These are phyloP conservation scores for Calophaca sinica DNA, from an alignment of 306 rosid species.

Conservation along the genomic window DNA sequence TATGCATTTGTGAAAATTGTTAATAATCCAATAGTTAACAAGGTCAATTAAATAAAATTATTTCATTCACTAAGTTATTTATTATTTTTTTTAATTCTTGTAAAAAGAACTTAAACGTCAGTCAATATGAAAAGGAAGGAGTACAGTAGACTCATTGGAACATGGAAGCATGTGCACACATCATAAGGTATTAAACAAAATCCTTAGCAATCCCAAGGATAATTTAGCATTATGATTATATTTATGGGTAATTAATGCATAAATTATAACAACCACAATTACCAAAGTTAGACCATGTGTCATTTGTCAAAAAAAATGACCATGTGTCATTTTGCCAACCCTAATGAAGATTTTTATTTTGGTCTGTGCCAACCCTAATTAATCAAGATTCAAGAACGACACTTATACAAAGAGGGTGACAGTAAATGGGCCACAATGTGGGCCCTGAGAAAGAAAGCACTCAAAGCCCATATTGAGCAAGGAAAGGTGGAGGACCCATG, in stretches of 20 bases:
- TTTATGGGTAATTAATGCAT: constrained; percentile 20
- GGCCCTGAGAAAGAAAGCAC: constrained; percentile 58
- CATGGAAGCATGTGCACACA: constrained; percentile 68
- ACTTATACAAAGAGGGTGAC: constrained; percentile 37
- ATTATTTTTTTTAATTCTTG: too few species aligned
- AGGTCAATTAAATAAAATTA: too few species aligned
- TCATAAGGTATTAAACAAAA: constrained; percentile 42
- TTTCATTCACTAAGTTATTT: too few species aligned
- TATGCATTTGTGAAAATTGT: too few species aligned
- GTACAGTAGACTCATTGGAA: constrained; percentile 39
- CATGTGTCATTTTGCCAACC: constrained; percentile 34
- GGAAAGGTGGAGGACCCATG: constrained; percentile 65
- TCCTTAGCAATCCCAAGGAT: constrained; percentile 47
- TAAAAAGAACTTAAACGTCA: too few species aligned
- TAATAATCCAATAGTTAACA: too few species aligned
- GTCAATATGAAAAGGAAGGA: too few species aligned
- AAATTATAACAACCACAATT: constrained; percentile 12
- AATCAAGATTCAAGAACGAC: constrained; percentile 35
- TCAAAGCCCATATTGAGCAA: constrained; percentile 61
- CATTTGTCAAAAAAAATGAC: too few species aligned
- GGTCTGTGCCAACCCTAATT: constrained; percentile 13
- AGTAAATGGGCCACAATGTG: constrained; percentile 57
- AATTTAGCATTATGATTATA: too few species aligned
- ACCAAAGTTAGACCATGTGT: constrained; percentile 31
- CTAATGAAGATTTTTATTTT: constrained; percentile 27